Base-by-base conservation (phyloP, 2,329 filamentous ascomycete species). In the Epichloe bromicola region DNA sequence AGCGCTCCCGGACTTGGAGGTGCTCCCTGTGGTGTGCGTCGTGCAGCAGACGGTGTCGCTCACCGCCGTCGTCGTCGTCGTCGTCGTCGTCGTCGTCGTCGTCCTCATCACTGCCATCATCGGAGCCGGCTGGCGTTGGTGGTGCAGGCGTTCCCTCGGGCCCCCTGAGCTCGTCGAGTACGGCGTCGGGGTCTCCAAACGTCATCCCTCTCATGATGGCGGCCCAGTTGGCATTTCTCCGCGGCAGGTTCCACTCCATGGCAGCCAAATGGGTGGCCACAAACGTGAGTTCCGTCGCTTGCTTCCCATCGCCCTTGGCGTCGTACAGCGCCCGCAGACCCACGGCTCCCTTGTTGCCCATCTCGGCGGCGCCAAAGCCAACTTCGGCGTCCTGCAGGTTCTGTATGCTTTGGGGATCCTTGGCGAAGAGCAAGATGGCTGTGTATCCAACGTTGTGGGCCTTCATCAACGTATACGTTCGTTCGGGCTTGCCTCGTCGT, bases 311-410 rank as follows among this genome's bases (percentile, higher is more conserved):
- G 42, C 49, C 51, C 10, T 49, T 60, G 44, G 57, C 61, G 51
- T 64, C 56, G 59, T 87, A 84, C 14, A 80, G 74, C 42, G 93
- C 67, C 36, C 89, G 76, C 54, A 91, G 74, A 0, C 85, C 93
- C 1, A 95, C 85, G 3, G 89, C 91, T 33, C 91, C 93, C 68
- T 98, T 98, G 67, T 96, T 96, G 15, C 89, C 93, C 85, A 95
- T 93, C 47, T 91, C 85, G 52, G 82, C 83, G 1, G 89, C 67
- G 0, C 93, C 93, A 46, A 96, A 85, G 0, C 93, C 90, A 2
- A 89, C 84, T 49, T 86, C 86, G 2, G 85, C 88, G n/a, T 80
- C 82, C 56, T 88, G 78, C n/a, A 93, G 70, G 60, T 78, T 73
- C 49, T 71, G 70, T 48, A 96, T 71, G 23, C 76, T 73, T 8